Evolutionary conservation across 768 basidiomycete species (phyloP).

Genomic region (Pisolithus marmoratus): DNA sequence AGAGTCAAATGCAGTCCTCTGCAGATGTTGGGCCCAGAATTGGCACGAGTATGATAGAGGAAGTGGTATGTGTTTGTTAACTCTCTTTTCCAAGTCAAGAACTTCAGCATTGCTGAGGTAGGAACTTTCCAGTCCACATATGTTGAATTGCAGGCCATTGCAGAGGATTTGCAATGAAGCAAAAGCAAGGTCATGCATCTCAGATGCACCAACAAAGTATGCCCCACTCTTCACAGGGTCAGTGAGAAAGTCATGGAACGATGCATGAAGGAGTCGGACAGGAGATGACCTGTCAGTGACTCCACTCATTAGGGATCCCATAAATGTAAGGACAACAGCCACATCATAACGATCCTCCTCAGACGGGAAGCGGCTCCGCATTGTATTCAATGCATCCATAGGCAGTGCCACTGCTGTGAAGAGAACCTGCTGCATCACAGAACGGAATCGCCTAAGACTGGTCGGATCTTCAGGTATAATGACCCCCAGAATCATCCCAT

Average conservation of each 20-base stretch:
- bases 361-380: constrained; percentile 2
- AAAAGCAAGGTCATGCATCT: constrained; percentile 14
- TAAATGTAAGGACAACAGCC: neutral
- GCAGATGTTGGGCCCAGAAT: constrained; percentile 8
- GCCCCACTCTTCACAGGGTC: constrained; percentile 3
- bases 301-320: constrained; percentile 6
- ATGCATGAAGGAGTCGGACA: constrained; percentile 21
- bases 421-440: constrained; percentile 1
- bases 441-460: neutral
- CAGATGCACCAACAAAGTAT: constrained; percentile 11
- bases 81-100: neutral
- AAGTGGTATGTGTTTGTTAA: constrained; percentile 1
- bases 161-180: constrained; percentile 25
- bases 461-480: neutral
- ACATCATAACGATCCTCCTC: neutral
- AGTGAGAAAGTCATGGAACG: constrained; percentile 23
- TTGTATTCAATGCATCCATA: neutral
- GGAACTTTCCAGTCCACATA: constrained; percentile 28
- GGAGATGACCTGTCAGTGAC: neutral
- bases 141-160: constrained; percentile 28
- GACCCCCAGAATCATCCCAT: neutral
- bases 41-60: constrained; percentile 6
- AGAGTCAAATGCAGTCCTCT: neutral
- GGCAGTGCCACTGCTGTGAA: constrained; percentile 4
- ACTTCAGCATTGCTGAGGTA: constrained; percentile 24